A percentile compares a stretch with the other conserved stretches of the same genome.
Conservation (phyloP, 768 basidiomycete species). For the Mycena metata region DNA sequence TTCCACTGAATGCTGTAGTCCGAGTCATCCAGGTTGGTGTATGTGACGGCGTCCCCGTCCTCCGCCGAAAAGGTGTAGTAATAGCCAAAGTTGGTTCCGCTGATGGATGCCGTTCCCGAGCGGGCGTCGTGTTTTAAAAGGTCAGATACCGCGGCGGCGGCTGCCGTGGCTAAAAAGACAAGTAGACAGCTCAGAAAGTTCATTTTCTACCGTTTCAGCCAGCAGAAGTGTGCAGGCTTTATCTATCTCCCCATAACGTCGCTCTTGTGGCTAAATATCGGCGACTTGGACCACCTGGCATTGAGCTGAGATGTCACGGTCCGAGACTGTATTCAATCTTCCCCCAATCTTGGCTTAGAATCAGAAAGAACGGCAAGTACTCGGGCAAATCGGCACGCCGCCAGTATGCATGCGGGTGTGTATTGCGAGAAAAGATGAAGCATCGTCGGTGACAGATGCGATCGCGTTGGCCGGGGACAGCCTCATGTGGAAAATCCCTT, state of each 20-base stretch:
- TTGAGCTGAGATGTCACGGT: conserved; percentile 4
- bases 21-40: conserved; percentile 16
- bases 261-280: conserved; percentile 22
- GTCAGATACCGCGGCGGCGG: conserved; percentile 3
- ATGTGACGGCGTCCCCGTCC: conserved; percentile 21
- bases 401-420: conserved; percentile 2
- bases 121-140: conserved; percentile 1
- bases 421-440: conserved; percentile 15
- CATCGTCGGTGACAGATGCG: conserved; percentile 5
- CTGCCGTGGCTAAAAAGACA: conserved; percentile 15
- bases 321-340: conserved; percentile 11
- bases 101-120: conserved; percentile 8
- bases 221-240: conserved; percentile 11
- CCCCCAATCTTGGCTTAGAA: background rate
- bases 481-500: too few relatives aligned
- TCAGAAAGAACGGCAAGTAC: conserved; percentile 15
- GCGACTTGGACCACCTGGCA: conserved; percentile 13
- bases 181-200: conserved; percentile 15
- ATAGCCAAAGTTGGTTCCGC: conserved; percentile 19
- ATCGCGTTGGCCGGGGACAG: too few relatives aligned
- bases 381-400: conserved; percentile 16
- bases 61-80: conserved; percentile 21
- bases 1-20: conserved; percentile 15
- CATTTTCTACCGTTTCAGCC: conserved; percentile 20
- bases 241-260: conserved; percentile 10